A percentile compares a stretch with the other conserved stretches of the same genome.
These are phyloP conservation scores for Chiua virens DNA, from an alignment of 768 basidiomycete species.

Conservation along the genomic window DNA sequence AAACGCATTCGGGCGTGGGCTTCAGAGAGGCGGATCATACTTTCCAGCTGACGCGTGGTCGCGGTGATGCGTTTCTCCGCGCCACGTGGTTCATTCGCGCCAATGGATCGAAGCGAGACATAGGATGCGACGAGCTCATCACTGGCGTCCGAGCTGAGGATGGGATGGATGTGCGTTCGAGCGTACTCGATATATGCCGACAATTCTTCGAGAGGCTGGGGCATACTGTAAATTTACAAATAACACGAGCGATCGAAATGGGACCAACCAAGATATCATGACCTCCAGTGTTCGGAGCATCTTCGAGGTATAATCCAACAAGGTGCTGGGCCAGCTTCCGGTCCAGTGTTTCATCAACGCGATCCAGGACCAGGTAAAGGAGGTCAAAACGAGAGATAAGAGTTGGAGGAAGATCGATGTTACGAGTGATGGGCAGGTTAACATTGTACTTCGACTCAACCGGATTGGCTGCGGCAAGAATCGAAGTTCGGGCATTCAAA, in stretches of 20 bases:
- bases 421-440: constrained; percentile 86
- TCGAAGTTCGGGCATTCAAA: constrained; percentile 96
- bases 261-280: constrained; percentile 73
- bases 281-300: constrained; percentile 58
- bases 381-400: constrained; percentile 98
- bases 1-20: constrained; percentile 97
- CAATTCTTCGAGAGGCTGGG: constrained; percentile 83
- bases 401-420: constrained; percentile 97
- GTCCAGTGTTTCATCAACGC: constrained; percentile 87
- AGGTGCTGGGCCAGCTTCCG: constrained; percentile 88
- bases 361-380: constrained; percentile 92
- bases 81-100: constrained; percentile 77
- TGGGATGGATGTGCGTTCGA: constrained; percentile 79
- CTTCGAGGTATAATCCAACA: constrained; percentile 92
- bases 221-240: constrained; percentile 5
- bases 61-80: constrained; percentile 96
- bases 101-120: constrained; percentile 91
- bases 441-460: constrained; percentile 95
- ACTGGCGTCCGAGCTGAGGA: constrained; percentile 82
- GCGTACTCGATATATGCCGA: constrained; percentile 96
- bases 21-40: constrained; percentile 94
- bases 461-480: constrained; percentile 96
- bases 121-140: constrained; percentile 85
- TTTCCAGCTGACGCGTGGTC: constrained; percentile 95
- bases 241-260: not conserved